These are phyloP conservation scores for Sarocladium strictum DNA, from an alignment of 2,329 filamentous ascomycete genomes.

Conservation along the genomic window DNA sequence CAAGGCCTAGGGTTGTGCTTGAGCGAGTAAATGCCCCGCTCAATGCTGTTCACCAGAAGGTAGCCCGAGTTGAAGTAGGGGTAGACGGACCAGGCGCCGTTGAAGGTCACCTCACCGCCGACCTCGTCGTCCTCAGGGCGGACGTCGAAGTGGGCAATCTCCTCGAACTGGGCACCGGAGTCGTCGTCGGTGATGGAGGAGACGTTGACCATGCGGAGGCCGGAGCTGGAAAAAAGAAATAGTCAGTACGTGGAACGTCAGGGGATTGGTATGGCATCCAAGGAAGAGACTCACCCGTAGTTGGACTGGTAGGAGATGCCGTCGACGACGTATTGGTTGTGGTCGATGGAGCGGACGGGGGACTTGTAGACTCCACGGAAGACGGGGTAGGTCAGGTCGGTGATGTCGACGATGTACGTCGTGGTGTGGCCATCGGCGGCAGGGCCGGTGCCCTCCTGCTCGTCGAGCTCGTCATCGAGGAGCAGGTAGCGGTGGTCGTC, in stretches of 20 bases:
- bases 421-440: slow-evolving; percentile 31
- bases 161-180: slow-evolving; percentile 30
- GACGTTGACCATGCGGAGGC: slow-evolving; percentile 32
- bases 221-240: slow-evolving; percentile 18
- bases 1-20: slow-evolving; percentile 15
- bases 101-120: slow-evolving; percentile 37
- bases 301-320: slow-evolving; percentile 40
- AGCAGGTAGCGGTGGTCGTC: slow-evolving; percentile 37
- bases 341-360: slow-evolving; percentile 33
- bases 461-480: slow-evolving; percentile 48
- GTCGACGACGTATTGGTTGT: slow-evolving; percentile 39
- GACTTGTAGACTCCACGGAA: slow-evolving; percentile 34
- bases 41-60: slow-evolving; percentile 42
- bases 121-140: slow-evolving; percentile 39
- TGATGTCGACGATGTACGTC: slow-evolving; percentile 43
- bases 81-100: slow-evolving; percentile 41
- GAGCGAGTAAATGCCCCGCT: slow-evolving; percentile 40
- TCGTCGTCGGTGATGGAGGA: slow-evolving; percentile 26
- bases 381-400: slow-evolving; percentile 28
- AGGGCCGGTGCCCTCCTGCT: slow-evolving; percentile 31
- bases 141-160: slow-evolving; percentile 40
- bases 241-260: not conserved
- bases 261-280: not conserved
- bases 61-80: slow-evolving; percentile 39
- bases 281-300: slow-evolving; percentile 25